Conservation (phyloP, 2,329 filamentous ascomycete species). For the Pseudonectria foliicola region DNA sequence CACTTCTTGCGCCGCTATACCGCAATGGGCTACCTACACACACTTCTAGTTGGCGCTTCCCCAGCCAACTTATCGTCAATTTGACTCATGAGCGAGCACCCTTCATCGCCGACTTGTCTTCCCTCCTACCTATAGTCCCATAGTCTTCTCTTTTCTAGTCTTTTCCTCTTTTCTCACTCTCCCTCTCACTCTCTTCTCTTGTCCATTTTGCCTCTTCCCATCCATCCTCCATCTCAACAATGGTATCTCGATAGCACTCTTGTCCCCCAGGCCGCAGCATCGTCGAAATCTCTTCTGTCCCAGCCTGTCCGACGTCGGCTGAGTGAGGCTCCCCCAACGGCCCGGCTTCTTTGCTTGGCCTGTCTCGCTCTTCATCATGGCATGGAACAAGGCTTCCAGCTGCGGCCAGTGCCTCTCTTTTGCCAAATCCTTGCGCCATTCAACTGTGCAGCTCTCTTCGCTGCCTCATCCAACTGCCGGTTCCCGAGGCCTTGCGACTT, state of each 20-base stretch:
- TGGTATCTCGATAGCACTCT: slow-evolving; percentile 17
- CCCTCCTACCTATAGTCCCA: too few relatives aligned
- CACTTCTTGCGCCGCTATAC: not conserved
- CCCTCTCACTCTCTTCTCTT: too few relatives aligned
- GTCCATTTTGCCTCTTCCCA: slow-evolving; percentile 1
- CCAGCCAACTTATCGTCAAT: too few relatives aligned
- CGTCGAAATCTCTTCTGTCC: slow-evolving; percentile 3
- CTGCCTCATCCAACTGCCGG: not conserved
- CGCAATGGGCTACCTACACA: too few relatives aligned
- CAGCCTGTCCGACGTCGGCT: slow-evolving; percentile 6
- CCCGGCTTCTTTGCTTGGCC: slow-evolving; percentile 7
- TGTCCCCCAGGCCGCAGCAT: slow-evolving; percentile 14
- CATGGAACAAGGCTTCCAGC: slow-evolving; percentile 29
- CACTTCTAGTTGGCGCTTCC: too few relatives aligned
- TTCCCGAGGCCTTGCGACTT: not conserved
- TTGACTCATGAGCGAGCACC: too few relatives aligned
- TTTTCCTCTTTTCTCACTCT: not conserved
- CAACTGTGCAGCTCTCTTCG: not conserved
- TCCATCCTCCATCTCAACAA: slow-evolving; percentile 5
- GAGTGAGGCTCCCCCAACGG: slow-evolving; percentile 2
- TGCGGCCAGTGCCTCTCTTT: slow-evolving; percentile 16
- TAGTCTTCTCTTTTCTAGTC: not conserved
- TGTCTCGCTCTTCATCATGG: slow-evolving; percentile 28
- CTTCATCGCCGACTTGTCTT: too few relatives aligned
- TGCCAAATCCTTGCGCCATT: not conserved